Base-by-base conservation (phyloP, 2,329 filamentous ascomycete species). In the Sphaerostilbella broomeana region DNA sequence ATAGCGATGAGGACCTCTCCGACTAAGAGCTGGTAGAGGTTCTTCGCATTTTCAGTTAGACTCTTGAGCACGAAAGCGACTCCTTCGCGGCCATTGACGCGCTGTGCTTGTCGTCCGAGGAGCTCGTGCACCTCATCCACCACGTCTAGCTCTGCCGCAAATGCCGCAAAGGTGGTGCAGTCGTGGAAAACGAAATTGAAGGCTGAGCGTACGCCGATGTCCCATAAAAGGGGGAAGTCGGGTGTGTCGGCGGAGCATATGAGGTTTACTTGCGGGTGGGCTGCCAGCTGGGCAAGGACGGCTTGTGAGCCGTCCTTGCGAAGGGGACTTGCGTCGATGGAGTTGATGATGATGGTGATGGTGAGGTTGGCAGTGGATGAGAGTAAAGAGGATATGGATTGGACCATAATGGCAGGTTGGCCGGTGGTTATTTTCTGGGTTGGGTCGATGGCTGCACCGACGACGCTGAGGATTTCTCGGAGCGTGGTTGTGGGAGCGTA, bases 151-250 rank as follows among this genome's bases (percentile, higher is more conserved):
- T 95, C 88, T 3, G 74, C 59, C 9, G 73, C 69, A 51, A 85
- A 86, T 1, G 86, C 73, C 1, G 76, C 71, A 56, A 95, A 95
- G 0, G 92, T 97, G 1, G 92, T 97, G 53, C 84, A 84, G 64
- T 98, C 89, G 65, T 98, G 92, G 62, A 94, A 95, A 19, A 87
- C 68, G 51, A 95, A 89, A 58, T 85, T 84, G 62, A 89, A 86
- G 19, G 84, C 77, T 12, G 86, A 82, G 32, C 85, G 82, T n/a
- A 89, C 72, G 39, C 81, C 81, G 38, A 86, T 81, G 62, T 95
- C 88, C 89, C 90, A 98, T 35, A 97, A 73, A 1, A 95, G 65
- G 1, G 86, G 69, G 55, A 95, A 95, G 52, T 85, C 86, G 6
- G 89, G 87, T 7, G 86, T 88, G 62, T 97, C 90, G 40, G 83